These are phyloP conservation scores for Pontederia paniculata DNA, from an alignment of 176 grass and related monocot genomes.

Conservation along the genomic window DNA sequence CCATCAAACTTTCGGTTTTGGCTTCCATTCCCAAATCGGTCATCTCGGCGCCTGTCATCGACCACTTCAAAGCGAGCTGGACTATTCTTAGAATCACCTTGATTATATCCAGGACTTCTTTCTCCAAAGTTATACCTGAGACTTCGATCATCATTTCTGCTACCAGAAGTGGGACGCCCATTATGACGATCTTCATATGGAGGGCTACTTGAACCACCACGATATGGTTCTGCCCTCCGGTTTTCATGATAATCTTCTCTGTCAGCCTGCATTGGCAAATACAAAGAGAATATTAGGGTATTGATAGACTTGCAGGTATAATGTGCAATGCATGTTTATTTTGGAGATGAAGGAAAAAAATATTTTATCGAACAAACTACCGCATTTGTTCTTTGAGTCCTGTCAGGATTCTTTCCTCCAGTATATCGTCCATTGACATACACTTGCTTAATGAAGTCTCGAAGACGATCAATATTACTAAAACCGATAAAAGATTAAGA, in stretches of 20 bases:
- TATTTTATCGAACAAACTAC: too few relatives aligned
- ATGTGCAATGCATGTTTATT: too few relatives aligned
- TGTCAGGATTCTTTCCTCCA: conserved; percentile 48
- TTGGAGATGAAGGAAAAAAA: too few relatives aligned
- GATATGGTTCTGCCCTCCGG: conserved; percentile 55
- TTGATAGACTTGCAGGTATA: neutral
- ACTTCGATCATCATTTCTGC: conserved; percentile 52
- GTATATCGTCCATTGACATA: conserved; percentile 80
- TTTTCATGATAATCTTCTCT: conserved; percentile 54
- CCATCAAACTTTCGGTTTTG: conserved; percentile 49
- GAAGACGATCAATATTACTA: conserved; percentile 78
- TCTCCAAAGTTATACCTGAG: conserved; percentile 68
- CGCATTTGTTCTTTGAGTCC: conserved; percentile 57
- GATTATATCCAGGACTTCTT: conserved; percentile 63
- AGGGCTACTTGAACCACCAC: conserved; percentile 68
- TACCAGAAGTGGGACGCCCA: conserved; percentile 37
- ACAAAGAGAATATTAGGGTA: conserved; percentile 5
- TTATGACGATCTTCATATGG: conserved; percentile 60
- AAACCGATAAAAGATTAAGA: conserved; percentile 23
- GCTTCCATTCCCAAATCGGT: conserved; percentile 42
- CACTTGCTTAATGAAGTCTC: conserved; percentile 86
- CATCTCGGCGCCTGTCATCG: conserved; percentile 27
- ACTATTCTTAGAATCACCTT: conserved; percentile 53
- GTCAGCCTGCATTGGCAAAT: conserved; percentile 34
- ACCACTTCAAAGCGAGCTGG: conserved; percentile 40